Evolutionary conservation across 495 filamentous ascomycete species (phyloP).

Genomic region (Penicillium nucicola): DNA sequence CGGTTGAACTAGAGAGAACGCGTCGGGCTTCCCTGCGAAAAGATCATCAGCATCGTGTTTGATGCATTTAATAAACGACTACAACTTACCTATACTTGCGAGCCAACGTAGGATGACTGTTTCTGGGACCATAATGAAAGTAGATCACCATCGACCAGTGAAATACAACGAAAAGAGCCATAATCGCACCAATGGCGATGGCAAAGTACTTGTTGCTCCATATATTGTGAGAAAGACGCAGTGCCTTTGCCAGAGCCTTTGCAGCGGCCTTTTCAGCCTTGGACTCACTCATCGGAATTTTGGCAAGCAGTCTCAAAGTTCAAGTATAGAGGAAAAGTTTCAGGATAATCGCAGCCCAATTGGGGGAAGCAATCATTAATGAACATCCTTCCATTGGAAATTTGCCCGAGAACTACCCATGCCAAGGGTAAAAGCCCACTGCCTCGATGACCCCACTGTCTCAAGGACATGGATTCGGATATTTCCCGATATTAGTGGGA

Average conservation of each 20-base stretch:
- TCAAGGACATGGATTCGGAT: not conserved
- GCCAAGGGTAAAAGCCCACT: not conserved
- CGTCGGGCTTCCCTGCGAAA: not conserved
- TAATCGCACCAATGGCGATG: constrained; percentile 42
- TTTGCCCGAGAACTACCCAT: not conserved
- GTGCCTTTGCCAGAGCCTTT: constrained; percentile 2
- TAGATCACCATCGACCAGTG: constrained; percentile 41
- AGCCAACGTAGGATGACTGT: not conserved
- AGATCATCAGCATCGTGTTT: not conserved
- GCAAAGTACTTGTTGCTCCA: constrained; percentile 39
- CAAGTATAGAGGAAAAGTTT: not conserved
- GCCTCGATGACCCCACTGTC: not conserved
- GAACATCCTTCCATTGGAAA: not conserved
- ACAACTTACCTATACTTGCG: constrained; percentile 1
- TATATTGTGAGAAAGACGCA: constrained; percentile 25
- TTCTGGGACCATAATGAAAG: not conserved
- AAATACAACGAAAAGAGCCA: constrained; percentile 47
- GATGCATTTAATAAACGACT: too few relatives aligned
- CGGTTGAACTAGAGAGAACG: not conserved
- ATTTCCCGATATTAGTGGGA: not conserved
- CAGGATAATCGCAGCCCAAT: not conserved
- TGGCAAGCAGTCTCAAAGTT: not conserved
- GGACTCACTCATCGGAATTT: not conserved
- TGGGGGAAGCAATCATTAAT: not conserved
- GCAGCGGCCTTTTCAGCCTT: not conserved